Percentiles rank a stretch among this genome's conserved stretches.
Conservation (phyloP, 2,329 filamentous ascomycete genomes). For the Stemphylium beticola region DNA sequence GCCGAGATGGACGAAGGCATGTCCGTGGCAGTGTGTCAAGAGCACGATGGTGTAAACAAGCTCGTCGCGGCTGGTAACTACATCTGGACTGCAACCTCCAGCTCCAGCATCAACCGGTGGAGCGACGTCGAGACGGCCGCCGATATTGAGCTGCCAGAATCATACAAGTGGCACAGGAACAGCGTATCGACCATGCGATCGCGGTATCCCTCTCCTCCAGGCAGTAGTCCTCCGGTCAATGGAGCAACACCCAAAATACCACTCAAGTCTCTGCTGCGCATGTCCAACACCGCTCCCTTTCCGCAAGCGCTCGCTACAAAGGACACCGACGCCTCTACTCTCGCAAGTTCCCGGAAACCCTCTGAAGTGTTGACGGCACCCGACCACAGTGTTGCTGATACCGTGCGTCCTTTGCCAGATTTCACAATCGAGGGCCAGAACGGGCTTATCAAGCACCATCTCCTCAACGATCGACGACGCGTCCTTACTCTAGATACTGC, state of each 20-base stretch:
- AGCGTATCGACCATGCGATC: conserved; percentile 55
- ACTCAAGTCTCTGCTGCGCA: conserved; percentile 75
- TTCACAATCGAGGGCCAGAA: conserved; percentile 85
- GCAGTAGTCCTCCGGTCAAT: conserved; percentile 40
- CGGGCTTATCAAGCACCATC: conserved; percentile 88
- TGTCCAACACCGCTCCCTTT: conserved; percentile 84
- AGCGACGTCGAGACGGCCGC: conserved; percentile 79
- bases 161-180: conserved; percentile 60
- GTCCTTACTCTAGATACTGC: conserved; percentile 93
- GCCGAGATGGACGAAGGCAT: conserved; percentile 85
- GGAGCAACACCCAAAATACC: conserved; percentile 67
- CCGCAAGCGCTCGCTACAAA: conserved; percentile 61
- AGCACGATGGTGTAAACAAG: conserved; percentile 80
- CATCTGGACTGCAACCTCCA: conserved; percentile 88
- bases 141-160: conserved; percentile 66
- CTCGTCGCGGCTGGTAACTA: conserved; percentile 70
- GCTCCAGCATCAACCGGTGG: conserved; percentile 93
- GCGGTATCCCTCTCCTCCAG: conserved; percentile 49
- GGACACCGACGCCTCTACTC: conserved; percentile 63
- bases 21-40: conserved; percentile 88
- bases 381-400: conserved; percentile 40
- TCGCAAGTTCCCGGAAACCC: conserved; percentile 61
- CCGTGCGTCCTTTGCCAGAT: conserved; percentile 54
- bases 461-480: conserved; percentile 87
- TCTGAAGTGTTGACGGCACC: conserved; percentile 61